Percentiles rank a stretch among this genome's conserved stretches.
These are phyloP conservation scores for Aspergillus sp. DNA, from an alignment of 2,329 filamentous ascomycete genomes.

Conservation along the genomic window DNA sequence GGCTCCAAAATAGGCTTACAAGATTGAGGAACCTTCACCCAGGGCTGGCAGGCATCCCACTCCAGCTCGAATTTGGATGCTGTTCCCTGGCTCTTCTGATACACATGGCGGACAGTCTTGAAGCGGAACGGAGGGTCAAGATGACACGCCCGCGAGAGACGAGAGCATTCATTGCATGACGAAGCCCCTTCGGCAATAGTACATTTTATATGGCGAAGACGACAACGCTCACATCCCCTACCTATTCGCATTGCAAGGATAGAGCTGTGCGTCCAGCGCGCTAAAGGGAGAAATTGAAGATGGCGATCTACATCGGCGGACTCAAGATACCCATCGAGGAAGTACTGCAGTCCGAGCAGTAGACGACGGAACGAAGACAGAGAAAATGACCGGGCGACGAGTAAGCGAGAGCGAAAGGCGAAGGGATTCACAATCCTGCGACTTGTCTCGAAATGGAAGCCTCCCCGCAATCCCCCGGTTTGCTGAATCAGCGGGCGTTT, in stretches of 20 bases:
- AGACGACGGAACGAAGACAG: background rate
- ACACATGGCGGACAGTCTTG: slow-evolving; percentile 34
- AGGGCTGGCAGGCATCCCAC: slow-evolving; percentile 32
- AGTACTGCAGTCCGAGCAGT: background rate
- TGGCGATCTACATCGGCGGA: background rate
- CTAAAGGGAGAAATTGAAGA: slow-evolving; percentile 11
- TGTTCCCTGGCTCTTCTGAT: slow-evolving; percentile 30
- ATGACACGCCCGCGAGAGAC: slow-evolving; percentile 29
- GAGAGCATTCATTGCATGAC: slow-evolving; percentile 30
- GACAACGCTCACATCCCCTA: slow-evolving; percentile 36
- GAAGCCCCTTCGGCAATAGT: slow-evolving; percentile 28
- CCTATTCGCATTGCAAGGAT: slow-evolving; percentile 31
- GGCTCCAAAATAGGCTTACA: slow-evolving; percentile 16
- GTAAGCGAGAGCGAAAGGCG: background rate
- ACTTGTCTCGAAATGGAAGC: background rate
- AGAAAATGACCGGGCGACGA: background rate
- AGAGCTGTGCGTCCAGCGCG: slow-evolving; percentile 15
- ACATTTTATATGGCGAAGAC: slow-evolving; percentile 37
- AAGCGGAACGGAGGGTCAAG: slow-evolving; percentile 36
- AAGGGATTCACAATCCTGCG: background rate
- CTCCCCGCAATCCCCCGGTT: slow-evolving; percentile 4
- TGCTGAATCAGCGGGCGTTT: background rate
- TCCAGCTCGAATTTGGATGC: slow-evolving; percentile 29
- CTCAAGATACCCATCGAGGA: background rate
- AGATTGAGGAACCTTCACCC: slow-evolving; percentile 31